Evolutionary conservation across 78 protist genomes (phyloP).

Genomic region (Ministeria vibrans): DNA sequence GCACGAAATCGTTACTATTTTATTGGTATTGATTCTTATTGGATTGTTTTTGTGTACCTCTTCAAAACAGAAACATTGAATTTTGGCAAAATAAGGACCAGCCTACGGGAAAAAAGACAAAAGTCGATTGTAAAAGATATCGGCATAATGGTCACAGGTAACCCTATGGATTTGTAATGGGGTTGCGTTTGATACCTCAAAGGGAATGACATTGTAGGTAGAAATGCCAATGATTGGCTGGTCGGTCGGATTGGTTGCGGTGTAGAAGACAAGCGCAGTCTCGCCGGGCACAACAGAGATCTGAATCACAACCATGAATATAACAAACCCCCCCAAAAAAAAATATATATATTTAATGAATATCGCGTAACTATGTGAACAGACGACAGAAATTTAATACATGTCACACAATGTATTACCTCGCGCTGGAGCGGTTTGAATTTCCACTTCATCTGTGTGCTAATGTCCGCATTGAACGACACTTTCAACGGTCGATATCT

Average conservation of each 20-base stretch:
- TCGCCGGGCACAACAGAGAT: slow-evolving; percentile 45
- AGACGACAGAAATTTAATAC: neutral
- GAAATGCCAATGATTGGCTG: slow-evolving; percentile 72
- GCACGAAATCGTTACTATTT: too few relatives aligned
- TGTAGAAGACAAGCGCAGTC: slow-evolving; percentile 67
- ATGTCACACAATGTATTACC: neutral
- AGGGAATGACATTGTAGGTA: slow-evolving; percentile 76
- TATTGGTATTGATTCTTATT: too few relatives aligned
- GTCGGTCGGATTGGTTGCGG: slow-evolving; percentile 65
- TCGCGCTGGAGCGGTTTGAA: slow-evolving; percentile 33
- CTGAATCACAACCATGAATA: too few relatives aligned
- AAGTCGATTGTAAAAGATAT: too few relatives aligned
- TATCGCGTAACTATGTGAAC: neutral
- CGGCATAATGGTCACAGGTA: too few relatives aligned
- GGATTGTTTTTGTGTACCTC: too few relatives aligned
- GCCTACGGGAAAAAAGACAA: slow-evolving; percentile 3
- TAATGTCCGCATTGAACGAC: slow-evolving; percentile 36
- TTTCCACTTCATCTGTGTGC: slow-evolving; percentile 20
- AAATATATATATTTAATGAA: neutral
- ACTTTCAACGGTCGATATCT: slow-evolving; percentile 6
- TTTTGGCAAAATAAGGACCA: slow-evolving; percentile 75
- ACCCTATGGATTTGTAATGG: neutral
- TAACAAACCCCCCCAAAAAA: neutral
- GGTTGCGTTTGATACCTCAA: slow-evolving; percentile 19
- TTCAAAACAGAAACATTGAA: slow-evolving; percentile 90